Evolutionary conservation across 441 rosid species (phyloP).

Genomic region (Brassica hybrid): DNA sequence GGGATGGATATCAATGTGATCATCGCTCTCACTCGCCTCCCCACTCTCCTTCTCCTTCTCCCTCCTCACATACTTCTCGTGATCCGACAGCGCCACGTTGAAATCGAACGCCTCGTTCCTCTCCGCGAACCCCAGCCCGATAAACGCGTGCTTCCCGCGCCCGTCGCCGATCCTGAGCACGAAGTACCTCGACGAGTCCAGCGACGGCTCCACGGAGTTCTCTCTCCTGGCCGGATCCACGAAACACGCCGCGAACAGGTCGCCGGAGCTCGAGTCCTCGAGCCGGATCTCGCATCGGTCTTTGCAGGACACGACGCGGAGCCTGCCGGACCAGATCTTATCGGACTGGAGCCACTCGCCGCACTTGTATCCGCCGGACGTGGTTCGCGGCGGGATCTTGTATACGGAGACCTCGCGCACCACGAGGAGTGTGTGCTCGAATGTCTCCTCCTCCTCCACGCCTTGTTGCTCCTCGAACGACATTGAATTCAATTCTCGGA

Average conservation of each 20-base stretch:
- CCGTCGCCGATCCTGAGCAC: slow-evolving; percentile 97
- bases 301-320: slow-evolving; percentile 92
- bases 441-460: slow-evolving; percentile 70
- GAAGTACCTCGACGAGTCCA: slow-evolving; percentile 95
- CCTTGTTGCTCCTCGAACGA: slow-evolving; percentile 70
- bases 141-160: slow-evolving; percentile 89
- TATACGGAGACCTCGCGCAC: slow-evolving; percentile 93
- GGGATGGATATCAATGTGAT: slow-evolving; percentile 47
- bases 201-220: slow-evolving; percentile 88
- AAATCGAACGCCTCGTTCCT: slow-evolving; percentile 99
- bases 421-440: slow-evolving; percentile 93
- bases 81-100: slow-evolving; percentile 97
- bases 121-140: slow-evolving; percentile 92
- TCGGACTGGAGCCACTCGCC: slow-evolving; percentile 78
- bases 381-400: slow-evolving; percentile 96
- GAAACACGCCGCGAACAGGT: slow-evolving; percentile 95
- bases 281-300: slow-evolving; percentile 98
- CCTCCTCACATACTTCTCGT: slow-evolving; percentile 87
- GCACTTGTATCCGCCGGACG: slow-evolving; percentile 98
- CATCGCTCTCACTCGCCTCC: slow-evolving; percentile 62
- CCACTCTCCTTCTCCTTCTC: slow-evolving; percentile 80
- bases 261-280: slow-evolving; percentile 94
- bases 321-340: slow-evolving; percentile 98
- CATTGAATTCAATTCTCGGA: slow-evolving; percentile 35
- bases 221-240: slow-evolving; percentile 87